Evolutionary conservation across 495 filamentous ascomycete genomes (phyloP), one percentile per base, ranked within the genome.

Genomic region (Podospora pseudoanserina): DNA sequence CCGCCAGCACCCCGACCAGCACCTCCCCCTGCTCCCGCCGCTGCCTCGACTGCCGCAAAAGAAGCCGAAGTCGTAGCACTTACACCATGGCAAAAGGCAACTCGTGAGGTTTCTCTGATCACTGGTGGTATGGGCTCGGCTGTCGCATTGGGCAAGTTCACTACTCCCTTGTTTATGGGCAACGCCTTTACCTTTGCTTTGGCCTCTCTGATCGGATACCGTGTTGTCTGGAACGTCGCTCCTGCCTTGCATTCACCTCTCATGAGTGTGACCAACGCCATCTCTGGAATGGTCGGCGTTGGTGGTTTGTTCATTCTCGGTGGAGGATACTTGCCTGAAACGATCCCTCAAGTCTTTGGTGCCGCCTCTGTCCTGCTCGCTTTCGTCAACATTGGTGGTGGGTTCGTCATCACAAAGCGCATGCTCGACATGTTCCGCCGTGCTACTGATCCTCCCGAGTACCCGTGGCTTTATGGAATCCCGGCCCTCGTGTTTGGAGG

Each of bases 401-500:
- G 91, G 1, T 94, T 94, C 72, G 90, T 92, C 18, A 90, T 94
- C 61, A 92, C 91, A 3, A 93, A 93, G 78, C 87, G 91, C 71
- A 94, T 94, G 91, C 83, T 94, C n/a, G 91, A 94, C 73, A 94
- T 94, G 91, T 94, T 94, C 76, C 90, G 90, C 68, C 86, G 88
- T 3, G 86, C 89, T 3, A 92, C 90, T 20, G 91, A 94, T 75
- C 91, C 90, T 57, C 87, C 90, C 1, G 91, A 94, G 73, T 94
- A 92, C 64, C 90, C 90, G 0, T 94, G 90, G 90, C 80, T 94
- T 0, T 94, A 92, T 76, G 90, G 86, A 1, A 81, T 94, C 63
- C 91, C 91, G 0, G 91, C 84, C 28, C 74, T 88, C 6, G 67
- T 93, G 4, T 94, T 94, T 70, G 88, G 88, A 9, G 91, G 90